Conservation (phyloP, 768 basidiomycete species). For the Panaeolus cyanescens region DNA sequence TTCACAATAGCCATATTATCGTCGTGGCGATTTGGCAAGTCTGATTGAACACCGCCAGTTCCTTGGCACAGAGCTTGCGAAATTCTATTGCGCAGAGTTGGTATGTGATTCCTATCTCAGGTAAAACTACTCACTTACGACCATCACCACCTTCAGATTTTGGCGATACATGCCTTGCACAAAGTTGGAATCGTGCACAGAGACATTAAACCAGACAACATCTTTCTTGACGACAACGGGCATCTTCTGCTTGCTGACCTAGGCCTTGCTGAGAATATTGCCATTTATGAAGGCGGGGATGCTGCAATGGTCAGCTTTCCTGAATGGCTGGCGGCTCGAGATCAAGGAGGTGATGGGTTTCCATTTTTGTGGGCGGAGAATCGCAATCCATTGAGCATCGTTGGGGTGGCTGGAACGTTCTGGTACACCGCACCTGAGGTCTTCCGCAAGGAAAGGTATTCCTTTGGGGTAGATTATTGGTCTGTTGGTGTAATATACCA, state of each 20-base stretch:
- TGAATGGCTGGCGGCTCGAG: constrained; percentile 27
- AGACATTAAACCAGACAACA: constrained; percentile 38
- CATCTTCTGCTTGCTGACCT: constrained; percentile 37
- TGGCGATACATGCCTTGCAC: constrained; percentile 34
- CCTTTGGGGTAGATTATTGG: constrained; percentile 67
- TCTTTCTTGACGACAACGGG: constrained; percentile 32
- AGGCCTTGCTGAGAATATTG: constrained; percentile 31
- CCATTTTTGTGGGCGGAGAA: constrained; percentile 25
- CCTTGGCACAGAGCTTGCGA: constrained; percentile 22
- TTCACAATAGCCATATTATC: constrained; percentile 22
- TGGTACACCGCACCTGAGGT: constrained; percentile 39
- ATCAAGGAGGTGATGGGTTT: constrained; percentile 23
- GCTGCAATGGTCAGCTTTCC: constrained; percentile 26
- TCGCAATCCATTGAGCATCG: constrained; percentile 22
- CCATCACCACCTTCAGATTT: constrained; percentile 18
- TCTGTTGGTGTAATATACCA: constrained; percentile 77
- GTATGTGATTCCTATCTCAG: constrained; percentile 12
- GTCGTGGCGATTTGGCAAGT: constrained; percentile 22
- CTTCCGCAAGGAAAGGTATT: constrained; percentile 28
- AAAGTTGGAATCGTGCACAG: constrained; percentile 34
- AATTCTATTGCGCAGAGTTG: constrained; percentile 30
- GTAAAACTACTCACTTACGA: not conserved
- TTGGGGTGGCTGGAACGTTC: constrained; percentile 29
- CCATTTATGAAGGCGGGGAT: constrained; percentile 26
- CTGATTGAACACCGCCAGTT: constrained; percentile 23